Percentiles rank a stretch among this genome's conserved stretches.
These are phyloP conservation scores for Fusarium austroafricanum DNA, from an alignment of 2,329 filamentous ascomycete species.

Conservation along the genomic window DNA sequence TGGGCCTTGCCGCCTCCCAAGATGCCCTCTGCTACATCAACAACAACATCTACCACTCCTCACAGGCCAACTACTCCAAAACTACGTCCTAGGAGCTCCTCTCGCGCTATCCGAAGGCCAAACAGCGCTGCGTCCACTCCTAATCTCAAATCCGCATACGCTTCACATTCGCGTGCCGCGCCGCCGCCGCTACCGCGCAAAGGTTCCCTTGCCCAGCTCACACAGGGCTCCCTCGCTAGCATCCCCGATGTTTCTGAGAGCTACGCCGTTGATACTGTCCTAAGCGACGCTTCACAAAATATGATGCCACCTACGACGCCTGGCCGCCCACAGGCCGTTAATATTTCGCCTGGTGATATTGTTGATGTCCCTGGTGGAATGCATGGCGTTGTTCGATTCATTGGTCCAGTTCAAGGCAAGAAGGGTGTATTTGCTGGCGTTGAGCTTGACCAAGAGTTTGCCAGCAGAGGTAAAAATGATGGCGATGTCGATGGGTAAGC, in stretches of 20 bases:
- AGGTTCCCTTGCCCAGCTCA: slow-evolving; percentile 76
- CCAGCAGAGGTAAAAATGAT: slow-evolving; percentile 89
- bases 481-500: slow-evolving; percentile 93
- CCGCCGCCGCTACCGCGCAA: slow-evolving; percentile 72
- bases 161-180: slow-evolving; percentile 60
- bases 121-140: slow-evolving; percentile 66
- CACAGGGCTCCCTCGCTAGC: slow-evolving; percentile 69
- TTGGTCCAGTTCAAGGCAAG: slow-evolving; percentile 88
- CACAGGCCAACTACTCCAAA: slow-evolving; percentile 34
- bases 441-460: slow-evolving; percentile 85
- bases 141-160: slow-evolving; percentile 66
- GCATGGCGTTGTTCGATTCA: slow-evolving; percentile 88
- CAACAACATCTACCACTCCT: slow-evolving; percentile 39
- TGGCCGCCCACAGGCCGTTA: slow-evolving; percentile 60
- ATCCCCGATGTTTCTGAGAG: slow-evolving; percentile 75
- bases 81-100: slow-evolving; percentile 40
- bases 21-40: slow-evolving; percentile 45
- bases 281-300: slow-evolving; percentile 50
- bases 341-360: slow-evolving; percentile 79
- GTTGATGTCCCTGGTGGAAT: slow-evolving; percentile 96
- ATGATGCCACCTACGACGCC: slow-evolving; percentile 69
- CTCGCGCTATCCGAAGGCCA: slow-evolving; percentile 58
- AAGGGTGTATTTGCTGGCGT: slow-evolving; percentile 93
- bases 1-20: slow-evolving; percentile 38
- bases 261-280: slow-evolving; percentile 69